phyloP scores from a whole-genome alignment of 2,329 filamentous ascomycete genomes.

The Ilyonectria sp. region DNA sequence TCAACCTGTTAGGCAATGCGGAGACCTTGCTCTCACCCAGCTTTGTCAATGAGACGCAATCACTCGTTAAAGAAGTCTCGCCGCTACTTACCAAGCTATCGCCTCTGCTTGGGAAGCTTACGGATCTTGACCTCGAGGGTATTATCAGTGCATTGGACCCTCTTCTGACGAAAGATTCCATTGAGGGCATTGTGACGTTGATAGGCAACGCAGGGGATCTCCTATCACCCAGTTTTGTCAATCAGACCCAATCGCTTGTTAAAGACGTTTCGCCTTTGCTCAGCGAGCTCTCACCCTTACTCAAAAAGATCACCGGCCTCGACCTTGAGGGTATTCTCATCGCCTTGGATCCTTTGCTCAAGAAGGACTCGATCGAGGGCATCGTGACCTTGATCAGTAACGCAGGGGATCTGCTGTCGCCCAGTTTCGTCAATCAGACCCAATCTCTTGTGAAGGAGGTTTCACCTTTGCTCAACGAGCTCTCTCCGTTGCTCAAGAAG shows the following conservation, averaged over 20 bases:
- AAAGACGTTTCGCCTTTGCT: conserved; percentile 30
- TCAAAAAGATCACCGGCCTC: conserved; percentile 50
- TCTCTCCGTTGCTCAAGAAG: conserved; percentile 49
- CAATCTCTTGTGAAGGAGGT: conserved; percentile 43
- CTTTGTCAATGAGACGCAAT: conserved; percentile 42
- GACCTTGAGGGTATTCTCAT: conserved; percentile 53
- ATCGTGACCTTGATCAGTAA: conserved; percentile 46
- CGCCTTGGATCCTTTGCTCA: conserved; percentile 47
- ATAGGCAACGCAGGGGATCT: conserved; percentile 53
- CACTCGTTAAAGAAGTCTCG: conserved; percentile 53
- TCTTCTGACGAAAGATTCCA: conserved; percentile 52
- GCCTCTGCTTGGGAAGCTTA: conserved; percentile 43
- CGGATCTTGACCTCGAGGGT: conserved; percentile 53
- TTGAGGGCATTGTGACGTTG: conserved; percentile 50
- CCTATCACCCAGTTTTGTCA: conserved; percentile 40
- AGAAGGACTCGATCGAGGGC: conserved; percentile 45
- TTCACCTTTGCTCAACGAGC: not conserved
- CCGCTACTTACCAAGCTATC: conserved; percentile 46
- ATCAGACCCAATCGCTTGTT: conserved; percentile 38
- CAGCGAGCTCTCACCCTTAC: conserved; percentile 42
- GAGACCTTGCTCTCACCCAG: conserved; percentile 44
- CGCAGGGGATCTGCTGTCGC: conserved; percentile 40
- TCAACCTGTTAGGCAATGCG: conserved; percentile 50
- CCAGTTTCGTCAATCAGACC: conserved; percentile 36
- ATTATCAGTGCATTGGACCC: conserved; percentile 53